Percentiles rank a stretch among this genome's conserved stretches.
Conservation (phyloP, 805 yeast genomes). For the Metschnikowia kunwiensis region DNA sequence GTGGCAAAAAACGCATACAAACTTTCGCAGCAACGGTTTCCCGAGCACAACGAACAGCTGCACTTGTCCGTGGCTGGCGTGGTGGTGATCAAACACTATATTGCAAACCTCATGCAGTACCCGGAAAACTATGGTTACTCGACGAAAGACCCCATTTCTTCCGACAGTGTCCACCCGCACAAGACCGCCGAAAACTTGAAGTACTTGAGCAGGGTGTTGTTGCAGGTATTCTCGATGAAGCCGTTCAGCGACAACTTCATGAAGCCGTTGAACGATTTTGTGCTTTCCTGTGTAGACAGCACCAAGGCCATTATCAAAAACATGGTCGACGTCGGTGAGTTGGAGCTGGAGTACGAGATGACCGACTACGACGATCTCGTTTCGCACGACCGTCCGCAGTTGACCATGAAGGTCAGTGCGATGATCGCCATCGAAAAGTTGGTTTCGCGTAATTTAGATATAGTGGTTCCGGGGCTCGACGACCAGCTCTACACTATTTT, state of each 20-base stretch:
- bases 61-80: constrained; percentile 68
- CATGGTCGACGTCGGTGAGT: constrained; percentile 51
- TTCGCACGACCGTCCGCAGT: constrained; percentile 43
- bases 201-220: constrained; percentile 55
- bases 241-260: constrained; percentile 69
- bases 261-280: constrained; percentile 76
- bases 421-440: constrained; percentile 45
- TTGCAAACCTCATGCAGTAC: constrained; percentile 41
- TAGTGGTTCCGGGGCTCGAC: constrained; percentile 47
- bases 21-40: constrained; percentile 46
- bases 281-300: constrained; percentile 48
- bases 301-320: constrained; percentile 44
- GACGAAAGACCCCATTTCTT: constrained; percentile 25
- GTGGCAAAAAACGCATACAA: constrained; percentile 34
- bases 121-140: constrained; percentile 60
- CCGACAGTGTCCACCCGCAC: constrained; percentile 12
- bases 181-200: constrained; percentile 48
- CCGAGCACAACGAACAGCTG: constrained; percentile 57
- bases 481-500: constrained; percentile 51
- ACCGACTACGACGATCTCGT: constrained; percentile 67
- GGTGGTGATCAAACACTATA: constrained; percentile 52
- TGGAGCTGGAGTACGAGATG: constrained; percentile 60
- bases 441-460: constrained; percentile 40
- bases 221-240: constrained; percentile 65
- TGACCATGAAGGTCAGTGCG: constrained; percentile 44